These are phyloP conservation scores for Passalora sequoiae DNA, from an alignment of 2,329 filamentous ascomycete genomes.

Conservation along the genomic window DNA sequence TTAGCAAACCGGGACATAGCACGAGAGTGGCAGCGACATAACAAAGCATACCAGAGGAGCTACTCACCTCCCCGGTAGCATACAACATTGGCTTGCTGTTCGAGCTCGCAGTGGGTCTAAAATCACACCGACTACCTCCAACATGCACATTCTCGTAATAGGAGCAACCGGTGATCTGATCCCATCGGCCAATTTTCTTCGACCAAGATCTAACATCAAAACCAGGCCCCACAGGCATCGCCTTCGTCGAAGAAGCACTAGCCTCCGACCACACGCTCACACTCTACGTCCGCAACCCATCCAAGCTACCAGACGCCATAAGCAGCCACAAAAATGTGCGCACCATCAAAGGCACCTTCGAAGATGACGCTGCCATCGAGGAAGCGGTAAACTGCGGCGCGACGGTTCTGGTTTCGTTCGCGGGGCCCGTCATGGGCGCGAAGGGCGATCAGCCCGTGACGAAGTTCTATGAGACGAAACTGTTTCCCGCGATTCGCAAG, in stretches of 20 bases:
- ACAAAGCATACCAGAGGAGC: too few relatives aligned
- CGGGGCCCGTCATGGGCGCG: constrained; percentile 11
- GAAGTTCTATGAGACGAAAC: constrained; percentile 16
- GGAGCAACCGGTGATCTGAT: constrained; percentile 18
- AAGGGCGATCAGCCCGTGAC: constrained; percentile 7
- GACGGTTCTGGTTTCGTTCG: constrained; percentile 19
- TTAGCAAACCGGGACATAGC: too few relatives aligned
- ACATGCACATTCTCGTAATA: constrained; percentile 22
- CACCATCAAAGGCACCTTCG: constrained; percentile 19
- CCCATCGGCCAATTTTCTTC: too few relatives aligned
- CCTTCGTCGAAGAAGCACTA: constrained; percentile 20
- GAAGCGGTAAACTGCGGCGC: constrained; percentile 16
- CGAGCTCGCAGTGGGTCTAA: not conserved
- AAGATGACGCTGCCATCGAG: constrained; percentile 11
- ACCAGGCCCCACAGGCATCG: constrained; percentile 18
- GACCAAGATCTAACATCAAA: not conserved
- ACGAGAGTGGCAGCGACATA: too few relatives aligned
- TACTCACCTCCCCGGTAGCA: too few relatives aligned
- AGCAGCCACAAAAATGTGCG: constrained; percentile 7
- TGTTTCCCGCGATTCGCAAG: constrained; percentile 13
- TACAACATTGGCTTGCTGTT: not conserved
- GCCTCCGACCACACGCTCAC: constrained; percentile 17
- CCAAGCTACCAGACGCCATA: constrained; percentile 16
- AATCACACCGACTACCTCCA: not conserved
- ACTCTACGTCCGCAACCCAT: constrained; percentile 20